Percentiles rank a stretch among this genome's conserved stretches.
Evolutionary conservation across 2,329 filamentous ascomycete species (phyloP).

Genomic region (Bipolaris cookei): DNA sequence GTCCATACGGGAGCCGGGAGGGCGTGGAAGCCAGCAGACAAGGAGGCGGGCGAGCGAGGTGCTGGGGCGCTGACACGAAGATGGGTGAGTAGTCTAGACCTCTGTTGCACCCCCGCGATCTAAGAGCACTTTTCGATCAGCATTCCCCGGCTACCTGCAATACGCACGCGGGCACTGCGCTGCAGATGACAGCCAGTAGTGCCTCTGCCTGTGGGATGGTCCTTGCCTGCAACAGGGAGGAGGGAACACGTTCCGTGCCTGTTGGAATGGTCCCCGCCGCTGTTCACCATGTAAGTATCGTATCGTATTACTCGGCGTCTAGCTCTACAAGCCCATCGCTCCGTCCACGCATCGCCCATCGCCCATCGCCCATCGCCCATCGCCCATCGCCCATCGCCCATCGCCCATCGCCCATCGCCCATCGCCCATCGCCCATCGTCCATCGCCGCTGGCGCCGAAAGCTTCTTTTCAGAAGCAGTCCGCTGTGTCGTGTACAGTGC

Average conservation of each 20-base stretch:
- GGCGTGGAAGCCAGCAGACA: conserved; percentile 6
- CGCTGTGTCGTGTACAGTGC: not conserved
- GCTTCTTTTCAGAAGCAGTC: conserved; percentile 2
- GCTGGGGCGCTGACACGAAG: conserved; percentile 5
- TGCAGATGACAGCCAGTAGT: conserved; percentile 5
- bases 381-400: too few relatives aligned
- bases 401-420: too few relatives aligned
- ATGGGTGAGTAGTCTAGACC: conserved; percentile 4
- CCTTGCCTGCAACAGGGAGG: conserved; percentile 8
- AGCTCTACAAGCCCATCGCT: too few relatives aligned
- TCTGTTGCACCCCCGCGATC: conserved; percentile 7
- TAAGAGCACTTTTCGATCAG: conserved; percentile 10
- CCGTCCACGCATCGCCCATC: too few relatives aligned
- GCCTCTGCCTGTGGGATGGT: not conserved
- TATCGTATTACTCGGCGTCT: too few relatives aligned
- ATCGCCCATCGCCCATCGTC: too few relatives aligned
- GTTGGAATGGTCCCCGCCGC: not conserved
- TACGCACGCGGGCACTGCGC: conserved; percentile 3
- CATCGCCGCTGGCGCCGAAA: not conserved
- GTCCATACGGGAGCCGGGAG: conserved; percentile 4
- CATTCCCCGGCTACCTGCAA: conserved; percentile 2
- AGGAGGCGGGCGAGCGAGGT: not conserved
- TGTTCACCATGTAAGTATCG: too few relatives aligned
- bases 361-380: too few relatives aligned
- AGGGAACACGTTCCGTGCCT: not conserved